Evolutionary conservation across 2,329 filamentous ascomycete genomes (phyloP).

Genomic region (Albophoma yamanashiensis): DNA sequence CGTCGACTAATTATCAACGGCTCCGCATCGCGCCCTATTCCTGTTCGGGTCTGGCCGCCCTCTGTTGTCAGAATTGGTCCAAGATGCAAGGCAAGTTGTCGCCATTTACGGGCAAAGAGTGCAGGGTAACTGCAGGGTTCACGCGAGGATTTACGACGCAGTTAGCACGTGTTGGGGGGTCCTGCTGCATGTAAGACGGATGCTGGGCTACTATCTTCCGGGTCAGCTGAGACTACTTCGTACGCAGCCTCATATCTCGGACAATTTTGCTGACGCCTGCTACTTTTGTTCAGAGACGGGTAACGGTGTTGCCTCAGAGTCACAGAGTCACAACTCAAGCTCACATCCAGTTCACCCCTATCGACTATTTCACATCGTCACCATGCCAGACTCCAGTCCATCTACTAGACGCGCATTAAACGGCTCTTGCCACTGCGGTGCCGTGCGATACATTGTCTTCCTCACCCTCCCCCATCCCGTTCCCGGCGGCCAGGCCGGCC

Average conservation of each 20-base stretch:
- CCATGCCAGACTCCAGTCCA: background rate
- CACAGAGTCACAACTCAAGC: background rate
- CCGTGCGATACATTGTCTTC: conserved; percentile 29
- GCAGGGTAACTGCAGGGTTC: background rate
- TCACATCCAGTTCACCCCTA: background rate
- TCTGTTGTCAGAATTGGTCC: background rate
- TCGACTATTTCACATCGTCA: background rate
- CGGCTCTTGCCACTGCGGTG: conserved; percentile 37
- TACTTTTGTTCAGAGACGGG: no score
- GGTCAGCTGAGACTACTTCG: background rate
- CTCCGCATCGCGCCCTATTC: background rate
- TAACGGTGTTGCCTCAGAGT: background rate
- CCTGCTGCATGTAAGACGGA: background rate
- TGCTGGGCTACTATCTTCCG: background rate
- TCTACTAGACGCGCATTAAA: conserved; percentile 8
- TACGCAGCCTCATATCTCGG: background rate
- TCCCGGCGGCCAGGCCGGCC: conserved; percentile 8
- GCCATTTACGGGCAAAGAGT: no score
- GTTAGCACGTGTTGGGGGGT: background rate
- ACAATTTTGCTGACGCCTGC: background rate
- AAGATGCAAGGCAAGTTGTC: background rate
- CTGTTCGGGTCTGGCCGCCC: background rate
- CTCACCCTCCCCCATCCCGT: conserved; percentile 26
- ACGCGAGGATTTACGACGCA: background rate
- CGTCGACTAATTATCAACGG: background rate